These are phyloP conservation scores for Rosa multiflora DNA, from an alignment of 306 rosid species.

Conservation along the genomic window DNA sequence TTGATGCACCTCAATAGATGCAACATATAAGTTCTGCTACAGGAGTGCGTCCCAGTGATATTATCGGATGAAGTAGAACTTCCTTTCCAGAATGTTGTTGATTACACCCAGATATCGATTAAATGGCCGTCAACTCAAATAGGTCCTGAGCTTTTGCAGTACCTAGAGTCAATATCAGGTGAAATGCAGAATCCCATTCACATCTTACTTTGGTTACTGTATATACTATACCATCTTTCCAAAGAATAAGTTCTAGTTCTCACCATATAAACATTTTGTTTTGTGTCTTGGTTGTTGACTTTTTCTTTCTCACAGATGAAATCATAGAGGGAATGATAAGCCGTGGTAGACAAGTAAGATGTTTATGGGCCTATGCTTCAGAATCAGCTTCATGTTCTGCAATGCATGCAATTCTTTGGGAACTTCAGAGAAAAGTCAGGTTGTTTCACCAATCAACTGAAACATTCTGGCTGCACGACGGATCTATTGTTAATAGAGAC, in stretches of 20 bases:
- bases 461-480: constrained; percentile 96
- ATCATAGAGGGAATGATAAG: constrained; percentile 65
- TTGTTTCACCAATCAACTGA: constrained; percentile 86
- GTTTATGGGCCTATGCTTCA: constrained; percentile 66
- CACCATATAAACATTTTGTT: neutral
- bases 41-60: constrained; percentile 96
- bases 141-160: constrained; percentile 80
- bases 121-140: constrained; percentile 91
- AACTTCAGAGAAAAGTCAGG: constrained; percentile 90
- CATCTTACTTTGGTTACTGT: constrained; percentile 18
- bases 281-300: neutral
- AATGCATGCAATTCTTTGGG: constrained; percentile 88
- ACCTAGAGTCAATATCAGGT: constrained; percentile 94
- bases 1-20: neutral
- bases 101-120: constrained; percentile 80
- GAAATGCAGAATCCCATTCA: constrained; percentile 8
- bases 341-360: constrained; percentile 68
- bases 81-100: constrained; percentile 92
- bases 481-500: constrained; percentile 67
- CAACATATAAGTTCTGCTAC: constrained; percentile 18
- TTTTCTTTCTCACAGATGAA: constrained; percentile 42
- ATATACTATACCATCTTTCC: neutral
- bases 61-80: constrained; percentile 82
- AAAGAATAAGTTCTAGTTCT: neutral
- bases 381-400: constrained; percentile 85